Conservation (phyloP, 768 basidiomycete species). For the Kwoniella sp. region DNA sequence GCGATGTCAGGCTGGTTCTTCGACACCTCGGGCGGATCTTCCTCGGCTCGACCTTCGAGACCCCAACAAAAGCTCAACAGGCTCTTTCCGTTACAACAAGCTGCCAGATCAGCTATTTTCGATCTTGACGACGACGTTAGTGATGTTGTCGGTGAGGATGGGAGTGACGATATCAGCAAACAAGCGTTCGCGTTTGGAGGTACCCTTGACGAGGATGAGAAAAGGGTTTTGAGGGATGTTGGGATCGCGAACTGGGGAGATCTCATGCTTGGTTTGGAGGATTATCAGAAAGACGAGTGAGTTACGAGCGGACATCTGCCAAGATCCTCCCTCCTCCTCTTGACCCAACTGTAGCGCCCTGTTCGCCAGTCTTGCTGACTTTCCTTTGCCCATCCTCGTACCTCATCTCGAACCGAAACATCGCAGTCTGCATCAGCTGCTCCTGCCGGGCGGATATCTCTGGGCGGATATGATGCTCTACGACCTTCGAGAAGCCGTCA, state of each 20-base stretch:
- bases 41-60: slow-evolving; percentile 3
- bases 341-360: no score
- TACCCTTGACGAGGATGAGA: background rate
- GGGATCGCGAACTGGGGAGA: slow-evolving; percentile 24
- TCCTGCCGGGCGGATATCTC: slow-evolving; percentile 35
- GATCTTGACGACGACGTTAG: slow-evolving; percentile 7
- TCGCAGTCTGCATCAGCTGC: slow-evolving; percentile 15
- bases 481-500: slow-evolving; percentile 26
- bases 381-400: background rate
- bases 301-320: background rate
- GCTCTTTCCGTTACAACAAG: slow-evolving; percentile 24
- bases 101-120: slow-evolving; percentile 15
- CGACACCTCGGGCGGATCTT: slow-evolving; percentile 8
- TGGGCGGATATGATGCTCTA: slow-evolving; percentile 38
- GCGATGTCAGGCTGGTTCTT: slow-evolving; percentile 32
- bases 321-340: no score
- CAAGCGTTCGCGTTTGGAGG: background rate
- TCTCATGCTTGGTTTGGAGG: slow-evolving; percentile 31
- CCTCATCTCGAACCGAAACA: background rate
- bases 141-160: background rate
- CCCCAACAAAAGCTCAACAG: slow-evolving; percentile 27
- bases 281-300: slow-evolving; percentile 32
- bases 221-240: slow-evolving; percentile 1
- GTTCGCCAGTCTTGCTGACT: no score
- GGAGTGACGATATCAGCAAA: background rate